phyloP scores from a whole-genome alignment of 306 rosid genomes.

The Cicer bijugum region DNA sequence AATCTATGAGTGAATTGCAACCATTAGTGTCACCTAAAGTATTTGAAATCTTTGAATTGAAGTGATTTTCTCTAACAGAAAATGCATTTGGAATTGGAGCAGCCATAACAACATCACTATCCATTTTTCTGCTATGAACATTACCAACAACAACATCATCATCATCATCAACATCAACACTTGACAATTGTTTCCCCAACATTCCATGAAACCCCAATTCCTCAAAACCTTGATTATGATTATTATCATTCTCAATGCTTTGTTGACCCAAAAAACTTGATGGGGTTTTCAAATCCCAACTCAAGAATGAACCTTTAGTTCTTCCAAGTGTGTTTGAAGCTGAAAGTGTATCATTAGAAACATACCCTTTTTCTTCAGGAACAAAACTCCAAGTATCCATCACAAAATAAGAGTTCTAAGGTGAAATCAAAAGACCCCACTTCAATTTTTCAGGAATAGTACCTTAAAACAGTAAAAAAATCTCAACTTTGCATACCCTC shows the following conservation, averaged over 20 bases:
- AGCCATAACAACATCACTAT: slow-evolving; percentile 31
- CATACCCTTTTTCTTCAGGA: slow-evolving; percentile 64
- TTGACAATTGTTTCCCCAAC: slow-evolving; percentile 56
- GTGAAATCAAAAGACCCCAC: slow-evolving; percentile 44
- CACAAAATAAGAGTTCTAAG: neutral
- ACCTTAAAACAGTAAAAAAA: slow-evolving; percentile 32
- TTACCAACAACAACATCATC: neutral
- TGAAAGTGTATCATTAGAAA: slow-evolving; percentile 18
- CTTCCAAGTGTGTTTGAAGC: too few relatives aligned
- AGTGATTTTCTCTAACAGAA: slow-evolving; percentile 53
- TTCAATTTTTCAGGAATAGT: slow-evolving; percentile 41
- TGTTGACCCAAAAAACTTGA: slow-evolving; percentile 56
- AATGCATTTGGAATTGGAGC: slow-evolving; percentile 44
- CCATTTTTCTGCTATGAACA: neutral
- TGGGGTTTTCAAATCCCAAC: slow-evolving; percentile 69
- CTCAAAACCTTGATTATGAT: slow-evolving; percentile 59
- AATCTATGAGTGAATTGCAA: slow-evolving; percentile 69
- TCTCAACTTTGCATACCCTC: slow-evolving; percentile 33
- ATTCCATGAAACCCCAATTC: slow-evolving; percentile 59
- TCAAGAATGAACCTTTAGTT: slow-evolving; percentile 51
- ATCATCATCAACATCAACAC: slow-evolving; percentile 20
- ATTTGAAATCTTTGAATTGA: slow-evolving; percentile 65
- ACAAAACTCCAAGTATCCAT: slow-evolving; percentile 84
- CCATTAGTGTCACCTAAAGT: slow-evolving; percentile 57
- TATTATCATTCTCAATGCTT: slow-evolving; percentile 50